phyloP scores from a whole-genome alignment of 2,329 filamentous ascomycete species.

The Fusarium sororula region DNA sequence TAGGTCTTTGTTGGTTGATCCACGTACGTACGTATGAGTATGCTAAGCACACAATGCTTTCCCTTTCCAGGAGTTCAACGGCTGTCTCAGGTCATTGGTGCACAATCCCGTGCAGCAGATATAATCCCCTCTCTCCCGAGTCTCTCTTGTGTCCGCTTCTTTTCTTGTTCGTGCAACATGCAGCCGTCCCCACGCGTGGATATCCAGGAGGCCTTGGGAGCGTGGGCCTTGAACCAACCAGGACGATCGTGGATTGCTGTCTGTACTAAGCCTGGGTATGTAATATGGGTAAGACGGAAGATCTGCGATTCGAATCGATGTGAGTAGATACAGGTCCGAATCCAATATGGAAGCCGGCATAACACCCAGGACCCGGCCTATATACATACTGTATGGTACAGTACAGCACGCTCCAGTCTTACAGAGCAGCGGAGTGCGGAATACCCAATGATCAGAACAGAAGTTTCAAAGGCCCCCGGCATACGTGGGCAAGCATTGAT shows the following conservation, averaged over 20 bases:
- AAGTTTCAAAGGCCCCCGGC: conserved; percentile 14
- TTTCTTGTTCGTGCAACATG: conserved; percentile 34
- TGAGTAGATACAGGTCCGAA: not conserved
- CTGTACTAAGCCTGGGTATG: conserved; percentile 2
- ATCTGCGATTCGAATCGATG: conserved; percentile 30
- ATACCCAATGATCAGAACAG: conserved; percentile 2
- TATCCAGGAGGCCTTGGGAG: conserved; percentile 17
- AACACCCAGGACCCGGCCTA: conserved; percentile 25
- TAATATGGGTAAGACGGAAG: conserved; percentile 14
- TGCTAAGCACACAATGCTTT: conserved; percentile 38
- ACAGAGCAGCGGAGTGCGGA: not conserved
- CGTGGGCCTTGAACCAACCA: conserved; percentile 23
- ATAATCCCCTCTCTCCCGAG: conserved; percentile 17
- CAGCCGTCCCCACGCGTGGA: conserved; percentile 35
- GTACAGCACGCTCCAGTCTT: conserved; percentile 1
- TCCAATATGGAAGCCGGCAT: conserved; percentile 9
- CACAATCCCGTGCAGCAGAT: conserved; percentile 35
- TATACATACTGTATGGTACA: conserved; percentile 18
- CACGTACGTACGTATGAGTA: conserved; percentile 40
- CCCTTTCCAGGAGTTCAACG: conserved; percentile 19
- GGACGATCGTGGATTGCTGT: conserved; percentile 10
- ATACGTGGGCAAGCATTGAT: conserved; percentile 13
- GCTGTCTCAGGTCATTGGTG: conserved; percentile 40
- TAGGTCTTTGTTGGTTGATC: conserved; percentile 25
- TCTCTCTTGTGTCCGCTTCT: conserved; percentile 22